Conservation (phyloP, 2,329 filamentous ascomycete species). For the Botrytis byssoidea region DNA sequence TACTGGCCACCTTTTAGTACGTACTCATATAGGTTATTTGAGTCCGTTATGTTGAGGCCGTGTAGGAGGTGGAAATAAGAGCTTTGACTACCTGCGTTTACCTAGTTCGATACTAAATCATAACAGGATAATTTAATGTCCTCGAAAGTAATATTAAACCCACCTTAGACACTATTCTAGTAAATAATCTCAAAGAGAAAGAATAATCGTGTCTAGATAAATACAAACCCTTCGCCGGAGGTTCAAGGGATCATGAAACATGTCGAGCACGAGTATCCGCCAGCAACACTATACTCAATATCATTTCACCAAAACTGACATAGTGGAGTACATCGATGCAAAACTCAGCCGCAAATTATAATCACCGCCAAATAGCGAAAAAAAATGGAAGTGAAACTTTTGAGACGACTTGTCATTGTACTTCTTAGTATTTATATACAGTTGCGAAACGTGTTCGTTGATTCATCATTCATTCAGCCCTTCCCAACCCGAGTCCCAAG, state of each 20-base stretch:
- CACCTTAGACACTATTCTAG: not conserved
- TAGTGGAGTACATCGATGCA: no score
- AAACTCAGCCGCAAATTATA: not conserved
- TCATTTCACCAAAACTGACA: not conserved
- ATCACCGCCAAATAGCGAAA: not conserved
- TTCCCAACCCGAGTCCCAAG: not conserved
- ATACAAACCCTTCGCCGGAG: not conserved
- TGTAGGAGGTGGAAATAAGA: not conserved
- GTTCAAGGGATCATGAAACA: not conserved
- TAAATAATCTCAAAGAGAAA: not conserved
- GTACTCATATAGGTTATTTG: not conserved
- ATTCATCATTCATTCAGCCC: slow-evolving; percentile 7
- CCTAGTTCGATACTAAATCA: not conserved
- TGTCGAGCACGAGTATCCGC: not conserved
- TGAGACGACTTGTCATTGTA: not conserved
- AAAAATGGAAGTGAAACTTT: not conserved
- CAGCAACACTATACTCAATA: not conserved
- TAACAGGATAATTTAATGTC: not conserved
- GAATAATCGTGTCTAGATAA: not conserved
- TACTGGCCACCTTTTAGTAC: not conserved
- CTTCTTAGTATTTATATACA: not conserved
- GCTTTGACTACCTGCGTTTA: not conserved
- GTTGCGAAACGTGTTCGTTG: not conserved
- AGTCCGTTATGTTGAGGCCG: not conserved
- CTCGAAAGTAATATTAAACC: not conserved